A percentile compares a stretch with the other conserved stretches of the same genome.
Evolutionary conservation across 192 early-diverging fungal genomes (phyloP).

Genomic region (Umbelopsis ramanniana): DNA sequence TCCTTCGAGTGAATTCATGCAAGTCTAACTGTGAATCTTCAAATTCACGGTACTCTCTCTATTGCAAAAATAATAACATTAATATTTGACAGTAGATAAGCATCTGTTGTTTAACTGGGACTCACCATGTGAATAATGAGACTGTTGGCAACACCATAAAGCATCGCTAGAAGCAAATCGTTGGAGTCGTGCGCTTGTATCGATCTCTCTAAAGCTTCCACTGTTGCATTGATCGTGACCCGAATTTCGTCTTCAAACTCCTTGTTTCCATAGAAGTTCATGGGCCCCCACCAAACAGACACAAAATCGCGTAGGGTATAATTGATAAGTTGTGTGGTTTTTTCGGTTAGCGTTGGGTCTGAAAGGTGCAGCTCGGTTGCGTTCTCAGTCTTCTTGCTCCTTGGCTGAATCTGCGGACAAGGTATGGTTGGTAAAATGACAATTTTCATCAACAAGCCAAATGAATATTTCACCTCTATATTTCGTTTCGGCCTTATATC

Average conservation of each 20-base stretch:
- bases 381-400: not conserved
- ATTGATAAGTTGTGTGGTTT: slow-evolving; percentile 13
- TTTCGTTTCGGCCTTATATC: slow-evolving; percentile 15
- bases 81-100: not conserved
- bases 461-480: not conserved
- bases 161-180: slow-evolving; percentile 52
- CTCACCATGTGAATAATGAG: slow-evolving; percentile 64
- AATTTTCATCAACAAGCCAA: not conserved
- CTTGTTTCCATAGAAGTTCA: slow-evolving; percentile 25
- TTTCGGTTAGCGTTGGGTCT: slow-evolving; percentile 25
- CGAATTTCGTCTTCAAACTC: slow-evolving; percentile 20
- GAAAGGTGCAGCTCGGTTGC: slow-evolving; percentile 22
- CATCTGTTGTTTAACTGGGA: not conserved
- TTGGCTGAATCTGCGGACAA: not conserved
- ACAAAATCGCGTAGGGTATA: slow-evolving; percentile 37
- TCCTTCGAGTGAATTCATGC: slow-evolving; percentile 41
- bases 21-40: slow-evolving; percentile 44
- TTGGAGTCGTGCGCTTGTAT: slow-evolving; percentile 38
- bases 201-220: slow-evolving; percentile 32
- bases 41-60: slow-evolving; percentile 47
- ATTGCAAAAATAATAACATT: not conserved
- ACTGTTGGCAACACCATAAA: slow-evolving; percentile 56
- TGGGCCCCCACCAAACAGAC: slow-evolving; percentile 34
- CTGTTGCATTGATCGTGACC: slow-evolving; percentile 26
- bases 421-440: not conserved